A percentile compares a stretch with the other conserved stretches of the same genome.
Conservation (phyloP, 148 eudicot genomes). For the Chenopodium quinoa region DNA sequence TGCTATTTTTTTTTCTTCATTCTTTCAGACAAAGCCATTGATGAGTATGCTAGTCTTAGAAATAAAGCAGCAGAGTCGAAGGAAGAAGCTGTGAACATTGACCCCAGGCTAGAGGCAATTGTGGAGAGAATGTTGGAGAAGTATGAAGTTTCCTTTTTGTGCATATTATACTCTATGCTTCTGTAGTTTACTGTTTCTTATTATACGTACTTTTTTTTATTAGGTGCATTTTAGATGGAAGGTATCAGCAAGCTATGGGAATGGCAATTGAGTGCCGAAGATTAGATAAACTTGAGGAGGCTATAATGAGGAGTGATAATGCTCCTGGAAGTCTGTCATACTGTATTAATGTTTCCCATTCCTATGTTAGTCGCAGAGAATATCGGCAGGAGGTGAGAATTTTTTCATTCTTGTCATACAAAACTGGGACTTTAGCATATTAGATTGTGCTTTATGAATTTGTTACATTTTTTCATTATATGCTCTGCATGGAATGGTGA, state of each 20-base stretch:
- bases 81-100: constrained; percentile 57
- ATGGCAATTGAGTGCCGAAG: constrained; percentile 85
- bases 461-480: not conserved
- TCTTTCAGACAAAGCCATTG: constrained; percentile 82
- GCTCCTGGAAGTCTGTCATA: constrained; percentile 69
- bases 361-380: constrained; percentile 72
- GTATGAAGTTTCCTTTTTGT: constrained; percentile 42
- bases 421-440: not conserved
- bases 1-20: constrained; percentile 5
- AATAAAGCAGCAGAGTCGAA: constrained; percentile 69
- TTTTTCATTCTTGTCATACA: not conserved
- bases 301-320: constrained; percentile 73
- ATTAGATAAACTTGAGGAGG: constrained; percentile 91
- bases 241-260: constrained; percentile 85
- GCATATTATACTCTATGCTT: not conserved
- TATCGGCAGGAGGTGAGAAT: constrained; percentile 77
- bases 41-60: constrained; percentile 85
- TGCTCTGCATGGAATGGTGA: not conserved
- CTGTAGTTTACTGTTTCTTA: not conserved
- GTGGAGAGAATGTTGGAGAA: constrained; percentile 97
- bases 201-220: constrained; percentile 13
- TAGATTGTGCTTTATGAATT: not conserved
- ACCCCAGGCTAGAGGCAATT: constrained; percentile 89
- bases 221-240: constrained; percentile 84
- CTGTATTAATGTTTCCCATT: constrained; percentile 74